phyloP scores from a whole-genome alignment of 257 asterid species.

The Scutellaria barbata region DNA sequence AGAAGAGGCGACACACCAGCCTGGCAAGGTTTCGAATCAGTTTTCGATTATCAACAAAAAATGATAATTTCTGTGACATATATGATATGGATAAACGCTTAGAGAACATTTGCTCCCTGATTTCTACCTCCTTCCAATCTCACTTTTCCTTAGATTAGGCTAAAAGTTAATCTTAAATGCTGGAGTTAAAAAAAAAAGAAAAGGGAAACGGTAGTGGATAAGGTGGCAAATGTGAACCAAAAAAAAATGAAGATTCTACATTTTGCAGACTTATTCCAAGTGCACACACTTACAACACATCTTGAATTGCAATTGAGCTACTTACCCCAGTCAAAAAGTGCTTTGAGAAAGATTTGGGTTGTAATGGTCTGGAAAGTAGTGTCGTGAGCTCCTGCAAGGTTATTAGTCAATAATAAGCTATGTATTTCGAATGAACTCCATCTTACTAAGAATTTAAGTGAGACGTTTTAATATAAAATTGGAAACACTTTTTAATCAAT shows the following conservation, averaged over 20 bases:
- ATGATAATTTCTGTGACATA: too few relatives aligned
- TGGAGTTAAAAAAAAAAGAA: not conserved
- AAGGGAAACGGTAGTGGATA: not conserved
- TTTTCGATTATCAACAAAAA: not conserved
- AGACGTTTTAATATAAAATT: slow-evolving; percentile 3
- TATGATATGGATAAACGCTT: not conserved
- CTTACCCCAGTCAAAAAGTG: slow-evolving; percentile 93
- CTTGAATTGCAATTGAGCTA: slow-evolving; percentile 5
- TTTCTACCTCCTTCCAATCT: slow-evolving; percentile 1
- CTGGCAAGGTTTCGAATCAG: slow-evolving; percentile 45
- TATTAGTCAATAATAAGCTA: slow-evolving; percentile 11
- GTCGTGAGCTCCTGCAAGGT: slow-evolving; percentile 77
- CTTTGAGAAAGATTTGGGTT: slow-evolving; percentile 81
- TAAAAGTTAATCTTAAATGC: not conserved
- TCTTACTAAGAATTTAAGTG: not conserved
- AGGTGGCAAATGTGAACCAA: not conserved
- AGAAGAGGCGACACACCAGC: slow-evolving; percentile 88
- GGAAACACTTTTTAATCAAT: slow-evolving; percentile 14
- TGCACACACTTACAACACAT: slow-evolving; percentile 22
- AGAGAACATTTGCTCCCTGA: not conserved
- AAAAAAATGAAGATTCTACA: not conserved
- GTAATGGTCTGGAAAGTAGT: slow-evolving; percentile 77
- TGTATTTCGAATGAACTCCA: slow-evolving; percentile 5
- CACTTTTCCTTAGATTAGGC: not conserved
- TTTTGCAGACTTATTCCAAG: not conserved